These are phyloP conservation scores for Alternaria longipes DNA, from an alignment of 2,329 filamentous ascomycete genomes.

Conservation along the genomic window DNA sequence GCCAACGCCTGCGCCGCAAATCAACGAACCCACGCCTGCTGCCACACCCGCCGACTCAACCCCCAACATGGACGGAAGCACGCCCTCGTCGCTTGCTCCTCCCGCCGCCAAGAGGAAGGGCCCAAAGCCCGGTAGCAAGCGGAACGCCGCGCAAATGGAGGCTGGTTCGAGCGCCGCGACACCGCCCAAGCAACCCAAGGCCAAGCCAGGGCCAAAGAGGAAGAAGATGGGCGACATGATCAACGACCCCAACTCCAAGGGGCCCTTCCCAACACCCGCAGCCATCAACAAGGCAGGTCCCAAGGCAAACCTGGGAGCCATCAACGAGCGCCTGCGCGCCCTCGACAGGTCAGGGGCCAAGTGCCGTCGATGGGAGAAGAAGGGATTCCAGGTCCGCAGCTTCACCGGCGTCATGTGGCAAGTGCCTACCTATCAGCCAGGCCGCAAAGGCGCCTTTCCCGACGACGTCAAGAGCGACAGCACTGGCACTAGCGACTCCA, in stretches of 20 bases:
- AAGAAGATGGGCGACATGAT: conserved; percentile 75
- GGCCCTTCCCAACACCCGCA: conserved; percentile 53
- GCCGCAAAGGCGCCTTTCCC: conserved; percentile 65
- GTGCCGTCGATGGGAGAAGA: conserved; percentile 89
- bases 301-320: conserved; percentile 95
- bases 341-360: conserved; percentile 92
- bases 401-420: conserved; percentile 90
- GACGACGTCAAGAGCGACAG: conserved; percentile 68
- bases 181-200: conserved; percentile 72
- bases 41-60: conserved; percentile 56
- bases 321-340: conserved; percentile 94
- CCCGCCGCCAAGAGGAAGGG: conserved; percentile 75
- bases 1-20: conserved; percentile 46
- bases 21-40: conserved; percentile 49
- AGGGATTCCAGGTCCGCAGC: conserved; percentile 84
- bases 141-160: conserved; percentile 65
- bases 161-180: conserved; percentile 45
- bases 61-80: conserved; percentile 43
- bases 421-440: conserved; percentile 82
- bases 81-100: conserved; percentile 55
- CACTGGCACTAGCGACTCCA: conserved; percentile 64
- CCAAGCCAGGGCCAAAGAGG: conserved; percentile 95
- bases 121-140: conserved; percentile 71
- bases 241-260: conserved; percentile 53
- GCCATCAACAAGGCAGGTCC: conserved; percentile 85